phyloP scores from a whole-genome alignment of 345 rosid genomes.

The Gynandropsis gynandra region DNA sequence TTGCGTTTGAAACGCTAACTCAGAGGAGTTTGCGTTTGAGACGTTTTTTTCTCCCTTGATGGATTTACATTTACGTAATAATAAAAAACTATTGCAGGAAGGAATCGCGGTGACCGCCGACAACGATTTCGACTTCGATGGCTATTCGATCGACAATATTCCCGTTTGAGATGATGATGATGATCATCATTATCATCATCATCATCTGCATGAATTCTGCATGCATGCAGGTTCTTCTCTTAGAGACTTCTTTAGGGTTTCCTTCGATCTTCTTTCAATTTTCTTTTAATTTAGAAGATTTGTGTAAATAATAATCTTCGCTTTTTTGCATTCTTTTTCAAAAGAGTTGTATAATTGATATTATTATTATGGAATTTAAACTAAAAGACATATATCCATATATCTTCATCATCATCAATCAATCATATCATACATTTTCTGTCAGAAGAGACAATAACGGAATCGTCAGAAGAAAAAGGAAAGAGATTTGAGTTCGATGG shows the following conservation, averaged over 20 bases:
- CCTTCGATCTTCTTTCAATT: no score
- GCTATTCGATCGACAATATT: conserved; percentile 61
- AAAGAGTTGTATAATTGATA: no score
- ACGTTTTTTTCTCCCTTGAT: neutral
- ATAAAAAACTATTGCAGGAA: conserved; percentile 52
- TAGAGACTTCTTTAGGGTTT: no score
- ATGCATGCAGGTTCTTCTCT: no score
- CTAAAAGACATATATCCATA: neutral
- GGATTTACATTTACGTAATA: neutral
- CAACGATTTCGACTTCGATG: conserved; percentile 74
- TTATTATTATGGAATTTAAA: no score
- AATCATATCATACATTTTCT: no score
- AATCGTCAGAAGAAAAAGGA: conserved; percentile 15
- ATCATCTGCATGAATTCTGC: no score
- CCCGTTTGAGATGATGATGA: conserved; percentile 33
- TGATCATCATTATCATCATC: no score
- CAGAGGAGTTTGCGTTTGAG: neutral
- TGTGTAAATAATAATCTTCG: conserved; percentile 16
- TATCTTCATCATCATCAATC: neutral
- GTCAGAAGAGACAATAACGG: conserved; percentile 25
- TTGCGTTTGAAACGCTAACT: neutral
- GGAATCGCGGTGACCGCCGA: conserved; percentile 43
- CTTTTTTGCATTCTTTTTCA: conserved; percentile 18
- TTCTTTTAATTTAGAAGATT: conserved; percentile 10
- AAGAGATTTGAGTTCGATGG: conserved; percentile 19